A percentile compares a stretch with the other conserved stretches of the same genome.
phyloP scores from a whole-genome alignment of 805 yeast genomes.

The Metschnikowia drakensbergensis region DNA sequence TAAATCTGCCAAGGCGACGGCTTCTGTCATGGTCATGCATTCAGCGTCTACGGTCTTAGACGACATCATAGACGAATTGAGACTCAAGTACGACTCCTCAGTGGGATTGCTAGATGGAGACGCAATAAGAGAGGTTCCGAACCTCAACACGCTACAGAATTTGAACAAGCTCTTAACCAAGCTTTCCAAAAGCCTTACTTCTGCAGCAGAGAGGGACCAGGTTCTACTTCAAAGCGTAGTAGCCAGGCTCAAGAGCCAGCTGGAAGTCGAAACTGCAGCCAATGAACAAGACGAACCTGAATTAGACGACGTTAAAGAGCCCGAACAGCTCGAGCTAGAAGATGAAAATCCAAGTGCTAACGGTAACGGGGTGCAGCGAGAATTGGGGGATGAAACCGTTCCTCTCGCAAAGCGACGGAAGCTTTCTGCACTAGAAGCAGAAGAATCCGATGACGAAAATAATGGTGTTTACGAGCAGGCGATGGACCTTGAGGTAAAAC shows the following conservation, averaged over 20 bases:
- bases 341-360: not conserved
- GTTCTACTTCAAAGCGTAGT: slow-evolving; percentile 23
- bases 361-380: slow-evolving; percentile 7
- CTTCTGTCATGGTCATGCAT: slow-evolving; percentile 11
- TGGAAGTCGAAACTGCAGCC: slow-evolving; percentile 2
- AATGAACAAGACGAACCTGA: slow-evolving; percentile 5
- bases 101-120: slow-evolving; percentile 63
- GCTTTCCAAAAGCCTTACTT: slow-evolving; percentile 36
- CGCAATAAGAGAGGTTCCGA: slow-evolving; percentile 38
- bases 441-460: not conserved
- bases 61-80: slow-evolving; percentile 49
- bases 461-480: not conserved
- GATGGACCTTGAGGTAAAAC: not conserved
- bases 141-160: slow-evolving; percentile 42
- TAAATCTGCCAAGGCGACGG: not conserved
- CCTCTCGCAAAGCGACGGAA: slow-evolving; percentile 17
- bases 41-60: slow-evolving; percentile 44
- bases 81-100: slow-evolving; percentile 53
- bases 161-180: slow-evolving; percentile 41
- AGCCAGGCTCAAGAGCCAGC: slow-evolving; percentile 3
- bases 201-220: slow-evolving; percentile 30
- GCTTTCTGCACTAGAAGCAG: slow-evolving; percentile 1
- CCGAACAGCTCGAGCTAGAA: slow-evolving; percentile 6
- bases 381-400: slow-evolving; percentile 12
- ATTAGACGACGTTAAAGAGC: not conserved